Evolutionary conservation across 2,329 filamentous ascomycete species (phyloP), one percentile per base, ranked within the genome.

Genomic region (Escovopsis sp.): DNA sequence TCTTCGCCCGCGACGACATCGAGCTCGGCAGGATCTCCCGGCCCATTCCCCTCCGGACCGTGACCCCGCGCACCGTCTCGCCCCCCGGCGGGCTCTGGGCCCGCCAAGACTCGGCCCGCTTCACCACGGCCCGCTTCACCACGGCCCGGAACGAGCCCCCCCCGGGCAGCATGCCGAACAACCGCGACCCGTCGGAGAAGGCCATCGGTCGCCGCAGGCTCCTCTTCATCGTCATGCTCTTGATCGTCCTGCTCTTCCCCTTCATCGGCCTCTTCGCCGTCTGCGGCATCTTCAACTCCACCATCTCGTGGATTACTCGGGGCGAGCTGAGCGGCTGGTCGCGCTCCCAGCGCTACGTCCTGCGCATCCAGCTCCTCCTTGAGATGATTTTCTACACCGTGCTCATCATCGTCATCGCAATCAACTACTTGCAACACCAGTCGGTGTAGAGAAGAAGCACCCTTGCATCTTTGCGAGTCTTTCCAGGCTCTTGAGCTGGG

Each of bases 241-340:
- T 55, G 1, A 38, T 69, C 36, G 65, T 63, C 15, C 42, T 67
- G 1, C 35, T 57, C 6, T 60, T 74, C n/a, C 71, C 71, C 0
- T 66, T 73, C 39, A 53, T 69, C 9, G 63, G 67, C 0, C 45
- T 69, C 0, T 50, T 72, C 7, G 64, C 66, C 1, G 58, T 70
- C 26, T 57, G 52, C 9, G 68, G 69, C 10, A 59, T 55, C 11
- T 66, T 73, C 38, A 62, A 70, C 47, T 55, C 58, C 1, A 62
- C 62, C 0, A 60, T 74, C 26, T 62, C 62, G 6, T 74, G 69
- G 69, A 65, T 62, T 41, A 71, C 69, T 0, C 54, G 59, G 2
- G 70, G 71, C 6, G 63, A 70, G 49, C 60, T 64, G 26, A 54
- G 59, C 19, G 51, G 51, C 8, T 54, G 72, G 23, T 65, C 56